These are phyloP conservation scores for Puccinia sorghi DNA, from an alignment of 1,284 basidiomycete genomes.

Conservation along the genomic window DNA sequence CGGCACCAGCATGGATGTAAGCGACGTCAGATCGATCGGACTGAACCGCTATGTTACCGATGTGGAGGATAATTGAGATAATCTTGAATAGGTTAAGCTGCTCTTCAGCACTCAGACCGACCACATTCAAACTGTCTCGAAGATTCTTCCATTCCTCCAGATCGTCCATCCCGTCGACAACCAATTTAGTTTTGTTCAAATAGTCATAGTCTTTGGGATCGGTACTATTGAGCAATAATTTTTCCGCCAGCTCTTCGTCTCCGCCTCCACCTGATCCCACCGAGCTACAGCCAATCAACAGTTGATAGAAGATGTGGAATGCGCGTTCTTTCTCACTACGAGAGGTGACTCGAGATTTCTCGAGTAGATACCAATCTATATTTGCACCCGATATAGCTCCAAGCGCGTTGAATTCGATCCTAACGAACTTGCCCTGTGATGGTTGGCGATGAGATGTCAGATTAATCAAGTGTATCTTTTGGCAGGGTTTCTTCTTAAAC, in stretches of 20 bases:
- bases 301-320: conserved; percentile 97
- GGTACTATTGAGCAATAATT: conserved; percentile 71
- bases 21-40: conserved; percentile 85
- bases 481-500: neutral
- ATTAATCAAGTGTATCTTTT: neutral
- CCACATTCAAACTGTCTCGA: conserved; percentile 76
- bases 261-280: conserved; percentile 53
- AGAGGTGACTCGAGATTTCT: conserved; percentile 94
- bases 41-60: conserved; percentile 87
- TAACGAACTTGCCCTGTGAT: conserved; percentile 80
- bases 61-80: conserved; percentile 87
- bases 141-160: conserved; percentile 80
- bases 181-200: conserved; percentile 80
- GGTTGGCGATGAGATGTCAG: neutral
- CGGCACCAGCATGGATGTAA: conserved; percentile 63
- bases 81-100: conserved; percentile 93
- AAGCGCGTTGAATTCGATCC: conserved; percentile 89
- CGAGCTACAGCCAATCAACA: conserved; percentile 62
- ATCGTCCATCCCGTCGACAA: conserved; percentile 95
- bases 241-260: conserved; percentile 62
- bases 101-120: conserved; percentile 80
- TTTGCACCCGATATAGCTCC: conserved; percentile 97
- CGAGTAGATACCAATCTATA: conserved; percentile 98
- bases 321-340: conserved; percentile 82
- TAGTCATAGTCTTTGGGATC: conserved; percentile 83